Percentiles rank a stretch among this genome's conserved stretches.
phyloP scores from a whole-genome alignment of 2,329 filamentous ascomycete species.

The Plenodomus tracheiphilus region DNA sequence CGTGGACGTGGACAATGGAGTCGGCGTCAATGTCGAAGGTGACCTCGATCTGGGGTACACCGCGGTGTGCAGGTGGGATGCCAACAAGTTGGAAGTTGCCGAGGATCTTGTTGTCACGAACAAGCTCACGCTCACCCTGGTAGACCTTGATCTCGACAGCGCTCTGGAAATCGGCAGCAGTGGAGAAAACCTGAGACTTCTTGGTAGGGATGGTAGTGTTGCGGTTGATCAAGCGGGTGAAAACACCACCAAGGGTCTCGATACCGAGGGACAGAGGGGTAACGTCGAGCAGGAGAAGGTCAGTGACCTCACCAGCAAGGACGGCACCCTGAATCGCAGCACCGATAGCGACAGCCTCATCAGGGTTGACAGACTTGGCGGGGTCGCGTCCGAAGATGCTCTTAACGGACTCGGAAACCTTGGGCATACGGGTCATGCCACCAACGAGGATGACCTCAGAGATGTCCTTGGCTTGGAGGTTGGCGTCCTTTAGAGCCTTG shows the following conservation, averaged over 20 bases:
- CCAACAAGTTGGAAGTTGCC: conserved; percentile 99
- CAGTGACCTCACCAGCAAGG: conserved; percentile 94
- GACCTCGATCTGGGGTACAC: conserved; percentile 98
- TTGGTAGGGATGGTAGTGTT: conserved; percentile 99
- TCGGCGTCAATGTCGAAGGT: conserved; percentile 99
- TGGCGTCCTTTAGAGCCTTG: conserved; percentile 90
- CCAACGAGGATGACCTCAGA: conserved; percentile 99
- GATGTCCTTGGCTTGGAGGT: conserved; percentile 98
- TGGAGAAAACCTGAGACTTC: conserved; percentile 99
- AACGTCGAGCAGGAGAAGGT: conserved; percentile 96
- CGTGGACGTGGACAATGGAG: conserved; percentile 98
- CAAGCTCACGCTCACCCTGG: conserved; percentile 98
- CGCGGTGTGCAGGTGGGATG: conserved; percentile 93
- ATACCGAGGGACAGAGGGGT: conserved; percentile 95
- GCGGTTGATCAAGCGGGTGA: conserved; percentile 98
- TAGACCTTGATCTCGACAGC: conserved; percentile 99
- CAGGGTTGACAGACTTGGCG: conserved; percentile 99
- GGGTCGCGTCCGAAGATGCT: conserved; percentile 99
- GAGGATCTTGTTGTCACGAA: conserved; percentile 96
- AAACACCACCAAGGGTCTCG: conserved; percentile 99
- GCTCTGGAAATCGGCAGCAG: conserved; percentile 99
- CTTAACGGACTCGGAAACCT: conserved; percentile 99
- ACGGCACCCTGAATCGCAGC: conserved; percentile 97
- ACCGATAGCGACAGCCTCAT: conserved; percentile 98
- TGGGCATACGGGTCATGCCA: conserved; percentile 97